Evolutionary conservation across 352 stramenopile genomes (phyloP).

Genomic region (Thalassiosira hispida): DNA sequence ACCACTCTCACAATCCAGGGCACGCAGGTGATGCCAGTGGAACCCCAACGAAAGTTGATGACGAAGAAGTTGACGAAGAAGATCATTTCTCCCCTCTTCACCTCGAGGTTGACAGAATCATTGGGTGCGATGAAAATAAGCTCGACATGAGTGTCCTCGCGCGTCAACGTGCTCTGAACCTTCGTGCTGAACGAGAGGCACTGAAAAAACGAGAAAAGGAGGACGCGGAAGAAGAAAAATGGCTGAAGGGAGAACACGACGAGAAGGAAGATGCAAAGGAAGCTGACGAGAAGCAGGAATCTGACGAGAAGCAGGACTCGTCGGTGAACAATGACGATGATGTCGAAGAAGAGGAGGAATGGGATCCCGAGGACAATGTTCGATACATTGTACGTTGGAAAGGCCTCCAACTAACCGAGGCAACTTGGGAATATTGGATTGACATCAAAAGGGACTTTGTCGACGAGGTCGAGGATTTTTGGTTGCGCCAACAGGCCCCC

Average conservation of each 20-base stretch:
- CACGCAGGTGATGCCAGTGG: conserved; percentile 18
- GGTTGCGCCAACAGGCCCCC: conserved; percentile 74
- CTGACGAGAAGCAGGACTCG: conserved; percentile 3
- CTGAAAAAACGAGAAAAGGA: conserved; percentile 59
- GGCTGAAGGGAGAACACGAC: conserved; percentile 55
- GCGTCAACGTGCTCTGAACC: conserved; percentile 77
- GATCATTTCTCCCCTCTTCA: conserved; percentile 77
- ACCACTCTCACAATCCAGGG: conserved; percentile 51
- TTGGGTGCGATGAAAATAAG: conserved; percentile 83
- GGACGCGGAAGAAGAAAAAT: conserved; percentile 70
- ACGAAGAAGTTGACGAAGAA: conserved; percentile 54
- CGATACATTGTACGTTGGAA: conserved; percentile 86
- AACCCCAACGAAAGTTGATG: conserved; percentile 13
- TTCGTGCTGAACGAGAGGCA: conserved; percentile 63
- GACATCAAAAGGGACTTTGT: conserved; percentile 81
- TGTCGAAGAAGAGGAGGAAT: conserved; percentile 61
- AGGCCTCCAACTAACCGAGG: conserved; percentile 79
- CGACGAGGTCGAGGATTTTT: conserved; percentile 84
- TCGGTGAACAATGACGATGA: conserved; percentile 36
- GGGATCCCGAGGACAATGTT: conserved; percentile 87
- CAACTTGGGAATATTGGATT: conserved; percentile 86
- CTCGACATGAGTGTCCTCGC: conserved; percentile 80
- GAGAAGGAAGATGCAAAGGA: conserved; percentile 29
- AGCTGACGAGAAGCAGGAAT: neutral
- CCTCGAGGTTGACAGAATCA: conserved; percentile 79